Conservation (phyloP, 805 yeast genomes). For the Candida incommunis region DNA sequence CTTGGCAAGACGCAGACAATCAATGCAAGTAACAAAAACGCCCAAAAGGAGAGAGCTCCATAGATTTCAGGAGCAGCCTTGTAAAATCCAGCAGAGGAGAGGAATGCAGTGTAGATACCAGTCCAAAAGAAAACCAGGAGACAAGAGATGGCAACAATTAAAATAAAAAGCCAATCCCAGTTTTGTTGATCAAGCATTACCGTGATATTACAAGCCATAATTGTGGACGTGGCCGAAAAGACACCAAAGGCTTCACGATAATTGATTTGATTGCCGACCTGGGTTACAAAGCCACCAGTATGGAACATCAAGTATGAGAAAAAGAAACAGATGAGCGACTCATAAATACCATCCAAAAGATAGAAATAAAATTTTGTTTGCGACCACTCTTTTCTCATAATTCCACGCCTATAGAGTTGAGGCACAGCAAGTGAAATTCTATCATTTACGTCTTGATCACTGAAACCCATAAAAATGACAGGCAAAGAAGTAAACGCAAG, state of each 20-base stretch:
- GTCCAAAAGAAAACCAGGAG: constrained; percentile 55
- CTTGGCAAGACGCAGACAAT: constrained; percentile 44
- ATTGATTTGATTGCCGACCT: constrained; percentile 38
- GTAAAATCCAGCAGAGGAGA: constrained; percentile 40
- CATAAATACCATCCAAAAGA: constrained; percentile 58
- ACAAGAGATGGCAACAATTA: constrained; percentile 39
- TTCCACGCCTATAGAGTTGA: constrained; percentile 54
- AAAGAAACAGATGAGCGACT: constrained; percentile 54
- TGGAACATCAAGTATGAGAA: constrained; percentile 48
- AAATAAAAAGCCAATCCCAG: constrained; percentile 56
- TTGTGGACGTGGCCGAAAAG: constrained; percentile 40
- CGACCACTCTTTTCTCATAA: constrained; percentile 49
- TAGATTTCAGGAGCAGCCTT: constrained; percentile 46
- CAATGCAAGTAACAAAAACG: constrained; percentile 36
- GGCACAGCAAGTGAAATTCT: constrained; percentile 54
- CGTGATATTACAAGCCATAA: constrained; percentile 45
- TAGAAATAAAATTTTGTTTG: constrained; percentile 44
- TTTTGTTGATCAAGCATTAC: constrained; percentile 48
- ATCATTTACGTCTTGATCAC: constrained; percentile 66
- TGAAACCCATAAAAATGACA: constrained; percentile 53
- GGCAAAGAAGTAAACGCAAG: constrained; percentile 73
- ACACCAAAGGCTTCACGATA: constrained; percentile 56
- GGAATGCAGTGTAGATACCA: constrained; percentile 48
- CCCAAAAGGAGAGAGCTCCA: constrained; percentile 51
- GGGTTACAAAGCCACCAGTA: constrained; percentile 28